These are phyloP conservation scores for Vaccinium vitisidaea DNA, from an alignment of 148 eudicot genomes.

Conservation along the genomic window DNA sequence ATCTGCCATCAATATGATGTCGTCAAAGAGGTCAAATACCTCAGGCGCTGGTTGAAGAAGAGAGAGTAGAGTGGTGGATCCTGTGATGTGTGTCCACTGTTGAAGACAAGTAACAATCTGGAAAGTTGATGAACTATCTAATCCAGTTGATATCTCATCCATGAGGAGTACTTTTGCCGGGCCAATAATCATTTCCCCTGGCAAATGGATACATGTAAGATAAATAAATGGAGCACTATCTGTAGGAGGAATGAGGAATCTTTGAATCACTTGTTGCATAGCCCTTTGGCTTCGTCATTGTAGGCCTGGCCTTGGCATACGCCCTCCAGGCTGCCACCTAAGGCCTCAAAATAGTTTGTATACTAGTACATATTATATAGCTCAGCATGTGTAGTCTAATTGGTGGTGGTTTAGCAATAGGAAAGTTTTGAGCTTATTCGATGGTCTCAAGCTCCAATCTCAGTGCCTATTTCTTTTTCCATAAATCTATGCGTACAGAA, in stretches of 20 bases:
- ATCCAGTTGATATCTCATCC: conserved; percentile 87
- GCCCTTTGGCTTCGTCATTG: not conserved
- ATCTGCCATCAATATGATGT: conserved; percentile 71
- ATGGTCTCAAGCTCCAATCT: too few species aligned
- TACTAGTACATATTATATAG: too few species aligned
- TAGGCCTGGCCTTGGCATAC: too few species aligned
- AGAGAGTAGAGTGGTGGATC: conserved; percentile 64
- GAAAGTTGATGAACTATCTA: conserved; percentile 87
- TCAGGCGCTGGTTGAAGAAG: conserved; percentile 93
- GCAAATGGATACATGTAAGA: not conserved
- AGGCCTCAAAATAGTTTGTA: too few species aligned
- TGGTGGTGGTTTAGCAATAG: too few species aligned
- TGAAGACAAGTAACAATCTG: conserved; percentile 65
- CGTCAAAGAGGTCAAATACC: conserved; percentile 70
- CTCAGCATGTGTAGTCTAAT: too few species aligned
- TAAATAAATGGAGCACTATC: not conserved
- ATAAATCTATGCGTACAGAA: too few species aligned
- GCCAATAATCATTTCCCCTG: conserved; percentile 90
- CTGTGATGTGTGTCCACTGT: conserved; percentile 66
- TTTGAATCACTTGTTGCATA: not conserved
- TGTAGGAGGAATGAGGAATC: not conserved
- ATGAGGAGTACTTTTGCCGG: conserved; percentile 70
- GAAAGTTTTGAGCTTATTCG: too few species aligned
- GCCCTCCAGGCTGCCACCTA: too few species aligned
- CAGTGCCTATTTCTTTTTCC: too few species aligned